These are phyloP conservation scores for Zasmidium cellare DNA, from an alignment of 2,329 filamentous ascomycete genomes.

Conservation along the genomic window DNA sequence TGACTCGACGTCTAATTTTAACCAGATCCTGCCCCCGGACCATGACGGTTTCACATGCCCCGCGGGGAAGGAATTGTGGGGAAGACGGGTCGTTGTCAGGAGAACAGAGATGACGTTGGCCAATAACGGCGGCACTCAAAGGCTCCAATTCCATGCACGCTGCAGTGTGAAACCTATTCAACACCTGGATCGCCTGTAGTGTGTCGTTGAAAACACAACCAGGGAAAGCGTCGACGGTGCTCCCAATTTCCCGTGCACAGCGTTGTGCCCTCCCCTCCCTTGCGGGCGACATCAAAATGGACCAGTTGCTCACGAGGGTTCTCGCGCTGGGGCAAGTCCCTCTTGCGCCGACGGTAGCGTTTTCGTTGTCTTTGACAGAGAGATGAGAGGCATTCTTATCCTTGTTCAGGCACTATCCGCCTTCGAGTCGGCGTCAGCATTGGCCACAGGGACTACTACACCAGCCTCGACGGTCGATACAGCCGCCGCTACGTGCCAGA, in stretches of 20 bases:
- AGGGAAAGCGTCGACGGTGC: neutral
- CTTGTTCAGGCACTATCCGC: neutral
- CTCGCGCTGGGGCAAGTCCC: neutral
- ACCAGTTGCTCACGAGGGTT: neutral
- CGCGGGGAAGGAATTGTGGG: neutral
- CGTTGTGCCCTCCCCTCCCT: too few species aligned
- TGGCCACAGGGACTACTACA: neutral
- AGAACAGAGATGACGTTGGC: neutral
- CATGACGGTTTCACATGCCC: neutral
- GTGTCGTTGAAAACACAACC: neutral
- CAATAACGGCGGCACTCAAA: neutral
- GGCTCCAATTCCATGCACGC: neutral
- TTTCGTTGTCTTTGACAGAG: neutral
- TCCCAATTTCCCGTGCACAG: neutral
- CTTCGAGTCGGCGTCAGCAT: neutral
- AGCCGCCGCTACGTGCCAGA: conserved; percentile 9
- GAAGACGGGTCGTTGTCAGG: neutral
- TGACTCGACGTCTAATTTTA: neutral
- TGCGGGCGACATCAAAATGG: neutral
- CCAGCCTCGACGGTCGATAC: neutral
- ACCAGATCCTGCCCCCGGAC: neutral
- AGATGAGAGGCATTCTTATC: neutral
- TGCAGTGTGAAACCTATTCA: neutral
- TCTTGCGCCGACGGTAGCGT: neutral
- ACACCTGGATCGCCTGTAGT: neutral